Conservation (phyloP, 2,329 filamentous ascomycete species). For the Ophiostoma pallidulum region DNA sequence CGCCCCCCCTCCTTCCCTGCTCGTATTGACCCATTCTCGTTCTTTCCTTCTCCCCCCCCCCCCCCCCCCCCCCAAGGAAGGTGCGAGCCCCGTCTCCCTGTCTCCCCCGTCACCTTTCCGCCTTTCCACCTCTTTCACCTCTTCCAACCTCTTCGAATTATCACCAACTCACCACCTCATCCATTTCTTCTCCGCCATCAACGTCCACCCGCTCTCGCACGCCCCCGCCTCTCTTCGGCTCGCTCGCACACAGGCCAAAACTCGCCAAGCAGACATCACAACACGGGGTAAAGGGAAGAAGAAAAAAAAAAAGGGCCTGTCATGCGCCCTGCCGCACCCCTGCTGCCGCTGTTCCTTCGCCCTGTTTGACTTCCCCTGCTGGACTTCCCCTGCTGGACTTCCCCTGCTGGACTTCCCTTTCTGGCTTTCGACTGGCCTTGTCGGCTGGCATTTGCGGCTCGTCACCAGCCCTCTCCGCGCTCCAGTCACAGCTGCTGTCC, state of each 20-base stretch:
- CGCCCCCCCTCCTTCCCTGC: constrained; percentile 1
- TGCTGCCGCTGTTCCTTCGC: neutral
- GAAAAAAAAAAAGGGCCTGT: no score
- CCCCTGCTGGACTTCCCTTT: constrained; percentile 1
- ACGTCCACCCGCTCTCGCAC: no score
- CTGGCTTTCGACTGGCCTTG: neutral
- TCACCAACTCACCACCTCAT: no score
- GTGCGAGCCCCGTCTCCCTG: no score
- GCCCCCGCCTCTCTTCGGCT: no score
- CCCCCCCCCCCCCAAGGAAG: neutral
- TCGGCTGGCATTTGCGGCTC: neutral
- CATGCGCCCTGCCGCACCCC: neutral
- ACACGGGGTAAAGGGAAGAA: no score
- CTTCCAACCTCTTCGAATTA: no score
- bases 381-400: neutral
- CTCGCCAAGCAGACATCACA: no score
- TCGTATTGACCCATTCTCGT: neutral
- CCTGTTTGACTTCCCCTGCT: neutral
- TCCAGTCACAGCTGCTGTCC: neutral
- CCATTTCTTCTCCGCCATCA: no score
- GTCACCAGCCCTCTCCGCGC: neutral
- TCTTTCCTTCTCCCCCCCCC: neutral
- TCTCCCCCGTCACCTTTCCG: neutral
- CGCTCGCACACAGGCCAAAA: no score
- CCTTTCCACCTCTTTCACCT: no score